A percentile compares a stretch with the other conserved stretches of the same genome.
Evolutionary conservation across 164 flowering plant species (phyloP).

Genomic region (Aristolochia californica): DNA sequence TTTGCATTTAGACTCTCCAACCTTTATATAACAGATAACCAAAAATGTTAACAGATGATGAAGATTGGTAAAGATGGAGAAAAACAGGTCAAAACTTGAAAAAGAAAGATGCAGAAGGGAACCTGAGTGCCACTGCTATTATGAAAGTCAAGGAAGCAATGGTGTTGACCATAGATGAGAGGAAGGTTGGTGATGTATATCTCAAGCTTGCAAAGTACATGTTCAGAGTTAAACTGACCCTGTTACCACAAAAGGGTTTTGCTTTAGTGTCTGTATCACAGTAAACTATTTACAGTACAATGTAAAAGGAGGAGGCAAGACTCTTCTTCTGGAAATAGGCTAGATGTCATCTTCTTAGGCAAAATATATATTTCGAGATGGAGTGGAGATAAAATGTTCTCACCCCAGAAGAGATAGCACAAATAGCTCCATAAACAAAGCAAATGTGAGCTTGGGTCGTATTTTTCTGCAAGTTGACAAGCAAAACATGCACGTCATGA

Average conservation of each 20-base stretch:
- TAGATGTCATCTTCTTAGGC: no score
- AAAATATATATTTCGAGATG: no score
- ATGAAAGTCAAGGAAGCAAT: constrained; percentile 64
- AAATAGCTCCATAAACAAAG: constrained; percentile 49
- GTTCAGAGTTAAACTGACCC: constrained; percentile 62
- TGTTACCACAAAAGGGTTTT: constrained; percentile 17
- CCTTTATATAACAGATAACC: constrained; percentile 18
- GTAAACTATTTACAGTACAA: not conserved
- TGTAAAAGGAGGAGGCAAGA: not conserved
- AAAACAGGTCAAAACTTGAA: no score
- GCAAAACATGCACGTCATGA: not conserved
- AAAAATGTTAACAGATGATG: not conserved
- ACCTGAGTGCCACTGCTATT: constrained; percentile 61
- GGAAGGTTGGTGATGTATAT: constrained; percentile 74
- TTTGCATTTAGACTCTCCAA: constrained; percentile 43
- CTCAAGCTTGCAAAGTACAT: constrained; percentile 73
- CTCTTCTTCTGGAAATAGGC: not conserved
- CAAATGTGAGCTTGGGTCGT: constrained; percentile 64
- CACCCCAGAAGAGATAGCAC: constrained; percentile 76
- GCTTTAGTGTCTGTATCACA: not conserved
- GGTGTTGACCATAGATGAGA: constrained; percentile 47
- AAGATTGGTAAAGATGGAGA: no score
- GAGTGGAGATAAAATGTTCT: constrained; percentile 3
- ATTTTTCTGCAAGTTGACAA: constrained; percentile 36
- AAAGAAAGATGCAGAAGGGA: not conserved